Evolutionary conservation across 495 filamentous ascomycete genomes (phyloP), one percentile per base, ranked within the genome.

Genomic region (Podospora appendiculata): DNA sequence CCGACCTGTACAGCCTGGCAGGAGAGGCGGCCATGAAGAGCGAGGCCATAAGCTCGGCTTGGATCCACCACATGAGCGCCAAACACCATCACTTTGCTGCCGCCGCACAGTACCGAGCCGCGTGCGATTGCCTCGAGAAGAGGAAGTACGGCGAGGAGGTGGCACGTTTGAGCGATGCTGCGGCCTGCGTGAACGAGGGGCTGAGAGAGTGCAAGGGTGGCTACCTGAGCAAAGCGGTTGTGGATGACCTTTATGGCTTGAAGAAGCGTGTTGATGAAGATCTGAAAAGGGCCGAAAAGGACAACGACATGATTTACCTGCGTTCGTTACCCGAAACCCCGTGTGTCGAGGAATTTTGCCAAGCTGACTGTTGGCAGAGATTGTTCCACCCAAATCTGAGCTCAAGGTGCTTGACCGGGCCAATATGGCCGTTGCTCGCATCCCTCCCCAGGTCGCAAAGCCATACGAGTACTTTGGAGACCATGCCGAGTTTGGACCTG

Each of bases 61-160:
- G 93, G 93, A 96, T 98, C 45, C 94, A 98, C 67, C 93, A 97
- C 59, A 93, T 93, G 82, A 88, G 86, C 6, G 93, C 93, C 2
- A 98, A 98, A 66, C 90, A 96, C 58, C 89, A 96, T 63, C 93
- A 98, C 65, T 96, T 98, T 68, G 93, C 93, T 32, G 94, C 89
- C 1, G 93, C 93, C 3, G 92, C 93, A 6, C 93, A 98, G 66
- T 97, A 89, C 58, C 79, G 93, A n/a, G 90, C 92, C 19, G 89
- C 93, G 6, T 83, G 89, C 47, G 91, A 97, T 57, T 94, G 89
- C 58, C 63, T 98, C 50, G 94, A 96, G 69, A 95, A 92, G 76
- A 79, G 85, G 47, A 93, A 88, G 60, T 98, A 96, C 55, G 93
- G 94, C 38, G 93, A 98, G 64, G 93, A 98, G 72, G 89, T 98